These are phyloP conservation scores for Rhodotorula sp. DNA, from an alignment of 1,284 basidiomycete species.

Conservation along the genomic window DNA sequence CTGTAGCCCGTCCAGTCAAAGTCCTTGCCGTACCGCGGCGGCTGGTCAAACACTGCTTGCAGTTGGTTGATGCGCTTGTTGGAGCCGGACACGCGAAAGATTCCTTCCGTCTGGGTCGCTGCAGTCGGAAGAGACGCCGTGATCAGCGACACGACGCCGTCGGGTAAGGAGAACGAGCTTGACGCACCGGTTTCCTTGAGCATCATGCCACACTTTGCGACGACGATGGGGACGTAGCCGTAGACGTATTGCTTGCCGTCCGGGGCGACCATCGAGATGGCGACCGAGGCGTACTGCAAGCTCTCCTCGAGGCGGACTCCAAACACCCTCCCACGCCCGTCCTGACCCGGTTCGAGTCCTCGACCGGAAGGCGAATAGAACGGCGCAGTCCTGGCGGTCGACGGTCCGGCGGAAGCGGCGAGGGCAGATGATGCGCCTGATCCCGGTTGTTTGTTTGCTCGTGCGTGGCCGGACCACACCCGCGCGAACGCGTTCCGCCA, in stretches of 20 bases:
- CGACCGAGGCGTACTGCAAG: conserved; percentile 81
- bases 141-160: neutral
- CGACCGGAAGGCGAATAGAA: conserved; percentile 21
- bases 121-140: neutral
- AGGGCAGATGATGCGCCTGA: neutral
- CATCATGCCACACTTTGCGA: conserved; percentile 91
- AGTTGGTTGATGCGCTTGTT: conserved; percentile 93
- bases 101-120: conserved; percentile 93
- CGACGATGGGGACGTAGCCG: conserved; percentile 89
- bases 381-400: neutral
- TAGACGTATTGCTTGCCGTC: conserved; percentile 49
- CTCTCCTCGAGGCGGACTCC: conserved; percentile 79
- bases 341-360: conserved; percentile 21
- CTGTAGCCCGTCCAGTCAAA: conserved; percentile 90
- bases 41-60: conserved; percentile 82
- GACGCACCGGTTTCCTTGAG: conserved; percentile 79
- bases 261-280: conserved; percentile 86
- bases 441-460: conserved; percentile 1
- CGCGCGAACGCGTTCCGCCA: conserved; percentile 43
- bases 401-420: neutral
- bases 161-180: neutral
- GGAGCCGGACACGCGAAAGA: conserved; percentile 90
- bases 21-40: conserved; percentile 82
- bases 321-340: conserved; percentile 60
- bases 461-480: neutral